Evolutionary conservation across 495 filamentous ascomycete species (phyloP).

Genomic region (Neurospora pannonica): DNA sequence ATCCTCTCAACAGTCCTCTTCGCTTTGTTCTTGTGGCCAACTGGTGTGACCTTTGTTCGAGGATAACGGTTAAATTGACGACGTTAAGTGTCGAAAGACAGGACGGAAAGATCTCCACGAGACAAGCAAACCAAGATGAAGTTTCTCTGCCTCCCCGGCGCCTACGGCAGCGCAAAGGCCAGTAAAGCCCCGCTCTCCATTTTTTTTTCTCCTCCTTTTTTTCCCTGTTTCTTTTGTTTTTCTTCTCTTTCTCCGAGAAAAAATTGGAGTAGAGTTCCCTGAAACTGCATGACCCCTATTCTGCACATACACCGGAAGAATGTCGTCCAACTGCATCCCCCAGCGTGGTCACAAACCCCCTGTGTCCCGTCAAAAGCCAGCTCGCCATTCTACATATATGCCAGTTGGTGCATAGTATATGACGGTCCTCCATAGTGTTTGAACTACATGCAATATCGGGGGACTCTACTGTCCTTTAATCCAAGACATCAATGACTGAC

Average conservation of each 20-base stretch:
- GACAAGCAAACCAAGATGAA: slow-evolving; percentile 10
- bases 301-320: not conserved
- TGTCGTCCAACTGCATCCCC: not conserved
- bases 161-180: slow-evolving; percentile 35
- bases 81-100: not conserved
- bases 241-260: not conserved
- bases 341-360: not conserved
- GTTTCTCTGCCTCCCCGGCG: slow-evolving; percentile 24
- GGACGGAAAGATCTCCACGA: not conserved
- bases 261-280: not conserved
- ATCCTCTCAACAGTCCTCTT: not conserved
- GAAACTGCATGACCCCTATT: not conserved
- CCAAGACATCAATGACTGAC: not conserved
- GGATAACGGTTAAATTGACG: not conserved
- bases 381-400: not conserved
- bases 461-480: not conserved
- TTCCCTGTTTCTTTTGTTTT: not conserved
- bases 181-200: not conserved
- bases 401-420: too few species aligned
- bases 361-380: not conserved
- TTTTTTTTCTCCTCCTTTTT: not conserved
- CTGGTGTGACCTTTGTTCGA: not conserved
- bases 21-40: not conserved
- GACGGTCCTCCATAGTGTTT: too few species aligned
- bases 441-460: too few species aligned